Evolutionary conservation across 2,329 filamentous ascomycete genomes (phyloP).

Genomic region (Trichoderma simmonsii): DNA sequence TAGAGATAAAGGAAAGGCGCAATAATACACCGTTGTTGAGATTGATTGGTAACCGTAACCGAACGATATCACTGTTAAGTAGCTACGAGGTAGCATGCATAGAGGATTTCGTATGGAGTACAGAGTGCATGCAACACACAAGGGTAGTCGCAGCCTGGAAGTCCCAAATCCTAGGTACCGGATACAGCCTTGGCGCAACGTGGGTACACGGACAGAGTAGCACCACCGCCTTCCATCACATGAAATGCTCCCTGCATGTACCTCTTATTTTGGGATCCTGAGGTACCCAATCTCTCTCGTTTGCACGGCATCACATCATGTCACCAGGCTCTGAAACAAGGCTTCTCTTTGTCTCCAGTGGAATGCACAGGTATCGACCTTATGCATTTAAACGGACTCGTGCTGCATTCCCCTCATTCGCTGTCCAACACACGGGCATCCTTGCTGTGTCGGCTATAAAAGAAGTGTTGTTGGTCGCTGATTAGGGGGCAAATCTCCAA

Average conservation of each 20-base stretch:
- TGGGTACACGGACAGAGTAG: background rate
- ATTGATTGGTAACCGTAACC: background rate
- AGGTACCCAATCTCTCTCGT: background rate
- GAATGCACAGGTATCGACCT: background rate
- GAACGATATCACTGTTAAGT: background rate
- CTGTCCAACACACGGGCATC: background rate
- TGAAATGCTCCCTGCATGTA: background rate
- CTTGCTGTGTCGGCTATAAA: background rate
- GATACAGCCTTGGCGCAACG: background rate
- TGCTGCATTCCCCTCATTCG: background rate
- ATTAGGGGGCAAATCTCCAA: background rate
- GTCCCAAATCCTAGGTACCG: background rate
- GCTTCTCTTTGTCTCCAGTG: background rate
- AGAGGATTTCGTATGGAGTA: background rate
- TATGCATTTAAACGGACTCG: background rate
- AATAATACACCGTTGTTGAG: background rate
- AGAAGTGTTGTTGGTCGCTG: slow-evolving; percentile 1
- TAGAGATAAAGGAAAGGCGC: background rate
- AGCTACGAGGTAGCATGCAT: background rate
- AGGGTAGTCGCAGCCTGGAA: background rate
- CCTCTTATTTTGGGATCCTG: background rate
- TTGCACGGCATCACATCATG: background rate
- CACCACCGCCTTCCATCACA: background rate
- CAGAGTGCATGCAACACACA: background rate
- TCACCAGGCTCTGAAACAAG: background rate